These are phyloP conservation scores for Melanomma pulvis-pyrius DNA, from an alignment of 495 filamentous ascomycete species.

Conservation along the genomic window DNA sequence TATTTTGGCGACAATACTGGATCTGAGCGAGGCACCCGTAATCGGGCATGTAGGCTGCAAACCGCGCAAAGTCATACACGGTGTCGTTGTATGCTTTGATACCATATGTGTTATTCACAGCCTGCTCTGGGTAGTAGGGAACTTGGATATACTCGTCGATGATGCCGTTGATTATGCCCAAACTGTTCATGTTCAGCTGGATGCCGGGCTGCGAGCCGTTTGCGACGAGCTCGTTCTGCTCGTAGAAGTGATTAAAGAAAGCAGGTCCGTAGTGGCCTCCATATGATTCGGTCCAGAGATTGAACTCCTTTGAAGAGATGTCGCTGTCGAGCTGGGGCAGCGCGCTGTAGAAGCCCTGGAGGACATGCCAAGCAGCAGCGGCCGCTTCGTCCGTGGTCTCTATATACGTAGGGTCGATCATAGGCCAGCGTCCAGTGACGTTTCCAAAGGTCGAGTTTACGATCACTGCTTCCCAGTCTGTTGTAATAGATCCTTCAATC, in stretches of 20 bases:
- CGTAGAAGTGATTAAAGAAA: constrained; percentile 63
- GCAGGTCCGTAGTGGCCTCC: constrained; percentile 55
- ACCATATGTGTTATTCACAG: constrained; percentile 75
- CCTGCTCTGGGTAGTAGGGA: constrained; percentile 67
- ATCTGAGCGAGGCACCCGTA: constrained; percentile 45
- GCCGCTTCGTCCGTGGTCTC: constrained; percentile 58
- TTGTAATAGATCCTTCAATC: constrained; percentile 40
- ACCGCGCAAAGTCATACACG: constrained; percentile 52
- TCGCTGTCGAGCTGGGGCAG: constrained; percentile 46
- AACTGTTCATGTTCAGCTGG: constrained; percentile 58
- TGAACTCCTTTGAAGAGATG: constrained; percentile 53
- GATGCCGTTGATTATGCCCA: constrained; percentile 66
- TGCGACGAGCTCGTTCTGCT: constrained; percentile 59
- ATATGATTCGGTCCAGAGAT: constrained; percentile 60
- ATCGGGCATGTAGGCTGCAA: constrained; percentile 51
- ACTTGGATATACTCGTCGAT: constrained; percentile 72
- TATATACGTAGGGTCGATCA: constrained; percentile 41
- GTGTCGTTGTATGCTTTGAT: constrained; percentile 64
- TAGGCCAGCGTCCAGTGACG: constrained; percentile 53
- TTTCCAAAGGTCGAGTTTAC: constrained; percentile 47
- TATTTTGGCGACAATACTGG: constrained; percentile 42
- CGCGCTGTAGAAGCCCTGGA: constrained; percentile 51
- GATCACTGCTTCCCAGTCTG: constrained; percentile 48
- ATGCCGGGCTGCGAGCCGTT: constrained; percentile 52
- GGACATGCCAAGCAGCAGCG: constrained; percentile 45